Percentiles rank a stretch among this genome's conserved stretches.
phyloP scores from a whole-genome alignment of 257 asterid species.

The Gentiana dahurica region DNA sequence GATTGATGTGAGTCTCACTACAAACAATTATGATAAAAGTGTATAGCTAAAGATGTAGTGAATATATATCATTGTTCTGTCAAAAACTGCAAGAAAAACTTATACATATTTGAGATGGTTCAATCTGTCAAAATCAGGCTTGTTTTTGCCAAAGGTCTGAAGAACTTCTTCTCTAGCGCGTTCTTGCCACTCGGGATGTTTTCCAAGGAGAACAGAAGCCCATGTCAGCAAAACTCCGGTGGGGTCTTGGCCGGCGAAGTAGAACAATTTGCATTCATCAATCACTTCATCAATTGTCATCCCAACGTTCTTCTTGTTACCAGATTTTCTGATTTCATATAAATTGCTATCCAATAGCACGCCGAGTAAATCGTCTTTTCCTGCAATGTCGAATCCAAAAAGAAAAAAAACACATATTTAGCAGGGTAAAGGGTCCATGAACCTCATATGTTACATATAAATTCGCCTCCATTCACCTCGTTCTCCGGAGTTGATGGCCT shows the following conservation, averaged over 20 bases:
- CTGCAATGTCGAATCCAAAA: too few relatives aligned
- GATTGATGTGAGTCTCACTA: neutral
- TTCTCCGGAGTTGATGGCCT: constrained; percentile 2
- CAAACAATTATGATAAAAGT: neutral
- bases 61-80: too few relatives aligned
- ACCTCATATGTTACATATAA: too few relatives aligned
- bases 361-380: neutral
- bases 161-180: constrained; percentile 11
- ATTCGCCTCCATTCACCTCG: neutral
- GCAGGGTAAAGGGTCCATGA: too few relatives aligned
- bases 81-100: neutral
- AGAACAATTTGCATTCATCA: constrained; percentile 1
- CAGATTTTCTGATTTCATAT: neutral
- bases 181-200: constrained; percentile 6
- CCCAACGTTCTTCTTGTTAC: constrained; percentile 8
- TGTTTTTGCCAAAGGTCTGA: constrained; percentile 3
- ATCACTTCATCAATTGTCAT: constrained; percentile 1
- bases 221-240: neutral
- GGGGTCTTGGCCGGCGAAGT: constrained; percentile 1
- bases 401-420: too few relatives aligned
- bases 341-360: constrained; percentile 1
- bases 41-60: too few relatives aligned
- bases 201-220: neutral
- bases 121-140: neutral
- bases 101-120: constrained; percentile 7